Base-by-base conservation (phyloP, 179 eudicot species). In the Camellia oleifera region DNA sequence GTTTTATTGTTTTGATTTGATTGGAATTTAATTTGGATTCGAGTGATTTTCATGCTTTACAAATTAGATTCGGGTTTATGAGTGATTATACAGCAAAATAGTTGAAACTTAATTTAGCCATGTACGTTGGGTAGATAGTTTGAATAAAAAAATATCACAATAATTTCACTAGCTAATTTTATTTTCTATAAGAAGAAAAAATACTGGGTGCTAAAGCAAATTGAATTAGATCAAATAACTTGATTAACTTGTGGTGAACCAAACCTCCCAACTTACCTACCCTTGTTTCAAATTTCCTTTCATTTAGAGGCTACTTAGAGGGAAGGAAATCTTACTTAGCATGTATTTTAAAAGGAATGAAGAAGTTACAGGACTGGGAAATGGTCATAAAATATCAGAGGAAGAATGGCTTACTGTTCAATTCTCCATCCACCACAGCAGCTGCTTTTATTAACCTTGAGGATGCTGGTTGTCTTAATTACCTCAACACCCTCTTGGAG, bases 361-460 rank as follows among this genome's bases (percentile, higher is more conserved):
- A 84, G 61, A 83, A 89, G 81, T 83, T 88, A 75, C 90, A 89
- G 77, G 89, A 91, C 74, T 94, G 99, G 98, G 86, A 81, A 52
- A 86, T 84, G 87, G 88, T 87, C 70, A 91, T 92, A 96, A 84
- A 83, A 78, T 89, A 86, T 86, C 97, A 90, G 85, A 89, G 89
- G 79, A 92, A 87, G 82, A 95, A 95, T 81, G 99, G 99, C 69
- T 95, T 98, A 0, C 60, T 96, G 64, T 88, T 91, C 77, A 92
- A 91, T 85, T 96, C 94, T 69, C 99, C 99, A 14, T 91, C 98
- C 5, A 77, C 97, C 12, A 96, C 99, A 67, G 94, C 97, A 67
- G 92, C 94, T 84, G 92, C 91, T 74, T 86, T 86, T 79, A 84
- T 85, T 76, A 87, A 81, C 76, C 82, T 85, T 67, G 85, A 77